A percentile compares a stretch with the other conserved stretches of the same genome.
phyloP scores from a whole-genome alignment of 2,329 filamentous ascomycete species.

The Arachnomyces sp. region DNA sequence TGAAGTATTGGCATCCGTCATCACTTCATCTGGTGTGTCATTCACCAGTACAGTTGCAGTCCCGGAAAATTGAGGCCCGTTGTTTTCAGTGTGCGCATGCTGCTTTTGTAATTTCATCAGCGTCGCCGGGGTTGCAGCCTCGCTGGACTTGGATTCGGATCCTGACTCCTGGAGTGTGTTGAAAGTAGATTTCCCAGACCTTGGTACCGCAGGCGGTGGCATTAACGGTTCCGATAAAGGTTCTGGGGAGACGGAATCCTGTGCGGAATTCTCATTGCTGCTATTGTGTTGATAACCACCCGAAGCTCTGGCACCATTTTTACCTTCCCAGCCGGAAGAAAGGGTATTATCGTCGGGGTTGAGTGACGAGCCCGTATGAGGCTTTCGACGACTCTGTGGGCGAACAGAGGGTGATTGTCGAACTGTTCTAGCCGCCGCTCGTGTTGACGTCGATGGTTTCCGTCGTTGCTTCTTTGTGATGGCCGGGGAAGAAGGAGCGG shows the following conservation, averaged over 20 bases:
- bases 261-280: conserved; percentile 39
- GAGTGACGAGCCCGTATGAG: conserved; percentile 21
- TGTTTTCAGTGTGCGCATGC: conserved; percentile 29
- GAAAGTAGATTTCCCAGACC: conserved; percentile 33
- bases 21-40: conserved; percentile 46
- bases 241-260: conserved; percentile 44
- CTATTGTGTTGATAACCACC: conserved; percentile 25
- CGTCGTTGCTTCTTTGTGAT: conserved; percentile 31
- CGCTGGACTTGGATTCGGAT: conserved; percentile 26
- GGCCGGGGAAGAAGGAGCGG: conserved; percentile 27
- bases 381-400: conserved; percentile 31
- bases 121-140: conserved; percentile 78
- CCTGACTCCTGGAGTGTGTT: conserved; percentile 26
- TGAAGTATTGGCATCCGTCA: conserved; percentile 67
- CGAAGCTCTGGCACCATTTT: conserved; percentile 19
- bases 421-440: conserved; percentile 27
- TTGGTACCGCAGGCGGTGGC: conserved; percentile 42
- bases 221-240: conserved; percentile 44
- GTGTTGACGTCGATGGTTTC: conserved; percentile 28
- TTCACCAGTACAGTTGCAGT: conserved; percentile 29
- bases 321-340: conserved; percentile 30
- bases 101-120: conserved; percentile 66
- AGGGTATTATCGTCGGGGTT: conserved; percentile 28
- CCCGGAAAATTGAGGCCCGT: conserved; percentile 28
- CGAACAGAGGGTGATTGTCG: conserved; percentile 40